A percentile compares a stretch with the other conserved stretches of the same genome.
These are phyloP conservation scores for Penicillium longicatenatum DNA, from an alignment of 495 filamentous ascomycete genomes.

Conservation along the genomic window DNA sequence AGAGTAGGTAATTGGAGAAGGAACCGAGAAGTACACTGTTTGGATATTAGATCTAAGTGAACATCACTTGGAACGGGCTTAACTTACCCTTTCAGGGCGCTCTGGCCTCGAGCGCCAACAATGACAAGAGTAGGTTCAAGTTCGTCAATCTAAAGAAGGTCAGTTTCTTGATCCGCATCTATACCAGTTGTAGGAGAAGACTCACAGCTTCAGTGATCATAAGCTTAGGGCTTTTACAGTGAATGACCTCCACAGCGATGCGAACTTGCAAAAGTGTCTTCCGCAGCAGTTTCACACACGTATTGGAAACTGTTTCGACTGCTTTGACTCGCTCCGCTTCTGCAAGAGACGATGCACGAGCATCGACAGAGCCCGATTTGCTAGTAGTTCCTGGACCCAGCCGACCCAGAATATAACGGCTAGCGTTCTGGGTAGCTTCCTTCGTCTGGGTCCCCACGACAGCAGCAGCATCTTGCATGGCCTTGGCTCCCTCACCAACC, in stretches of 20 bases:
- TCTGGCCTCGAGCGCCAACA: slow-evolving; percentile 84
- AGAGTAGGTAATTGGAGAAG: slow-evolving; percentile 95
- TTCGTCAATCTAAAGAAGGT: slow-evolving; percentile 70
- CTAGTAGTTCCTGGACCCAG: slow-evolving; percentile 44
- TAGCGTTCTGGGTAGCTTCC: slow-evolving; percentile 35
- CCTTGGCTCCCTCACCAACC: slow-evolving; percentile 60
- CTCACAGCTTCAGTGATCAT: slow-evolving; percentile 77
- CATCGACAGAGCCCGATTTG: slow-evolving; percentile 44
- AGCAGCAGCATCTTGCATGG: slow-evolving; percentile 70
- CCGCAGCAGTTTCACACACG: slow-evolving; percentile 78
- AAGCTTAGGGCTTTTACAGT: slow-evolving; percentile 93
- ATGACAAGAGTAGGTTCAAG: slow-evolving; percentile 92
- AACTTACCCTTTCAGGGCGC: slow-evolving; percentile 87
- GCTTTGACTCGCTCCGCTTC: slow-evolving; percentile 80
- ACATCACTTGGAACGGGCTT: background rate
- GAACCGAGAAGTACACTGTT: slow-evolving; percentile 85
- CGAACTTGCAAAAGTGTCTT: slow-evolving; percentile 90
- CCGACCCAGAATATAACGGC: slow-evolving; percentile 38
- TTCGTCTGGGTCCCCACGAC: slow-evolving; percentile 56
- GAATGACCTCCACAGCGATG: slow-evolving; percentile 91
- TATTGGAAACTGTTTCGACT: slow-evolving; percentile 72
- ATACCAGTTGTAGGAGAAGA: slow-evolving; percentile 14
- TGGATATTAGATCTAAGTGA: slow-evolving; percentile 13
- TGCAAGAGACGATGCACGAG: slow-evolving; percentile 52
- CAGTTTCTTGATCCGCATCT: slow-evolving; percentile 18